A percentile compares a stretch with the other conserved stretches of the same genome.
Evolutionary conservation across 371 early-diverging fungal species (phyloP).

Genomic region (Mucor sp.): DNA sequence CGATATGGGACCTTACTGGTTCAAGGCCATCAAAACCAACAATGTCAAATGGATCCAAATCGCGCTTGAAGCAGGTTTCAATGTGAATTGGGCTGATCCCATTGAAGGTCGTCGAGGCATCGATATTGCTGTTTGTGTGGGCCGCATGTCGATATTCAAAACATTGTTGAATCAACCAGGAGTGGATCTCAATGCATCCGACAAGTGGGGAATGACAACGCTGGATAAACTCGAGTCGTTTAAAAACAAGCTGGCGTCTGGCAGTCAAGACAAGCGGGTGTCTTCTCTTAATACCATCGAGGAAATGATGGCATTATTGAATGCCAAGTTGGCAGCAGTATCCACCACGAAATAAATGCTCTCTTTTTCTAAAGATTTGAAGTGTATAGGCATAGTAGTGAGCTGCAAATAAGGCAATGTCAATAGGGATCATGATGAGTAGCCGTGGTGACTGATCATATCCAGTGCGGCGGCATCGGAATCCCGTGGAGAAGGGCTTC

Average conservation of each 20-base stretch:
- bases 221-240: conserved; percentile 34
- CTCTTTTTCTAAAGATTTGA: background rate
- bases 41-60: conserved; percentile 38
- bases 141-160: conserved; percentile 37
- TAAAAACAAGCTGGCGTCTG: conserved; percentile 7
- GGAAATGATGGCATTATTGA: conserved; percentile 17
- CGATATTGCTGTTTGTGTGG: conserved; percentile 42
- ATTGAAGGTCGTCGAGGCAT: conserved; percentile 41
- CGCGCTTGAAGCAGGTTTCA: conserved; percentile 43
- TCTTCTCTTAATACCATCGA: conserved; percentile 1
- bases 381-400: too few species aligned
- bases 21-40: conserved; percentile 41
- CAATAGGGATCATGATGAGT: background rate
- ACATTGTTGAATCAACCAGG: conserved; percentile 29
- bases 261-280: background rate
- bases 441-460: background rate
- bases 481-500: background rate
- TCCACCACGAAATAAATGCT: background rate
- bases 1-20: conserved; percentile 59
- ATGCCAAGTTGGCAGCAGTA: background rate
- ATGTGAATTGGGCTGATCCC: conserved; percentile 49
- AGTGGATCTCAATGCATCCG: conserved; percentile 19
- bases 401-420: background rate
- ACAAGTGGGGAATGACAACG: conserved; percentile 40
- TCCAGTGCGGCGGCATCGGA: background rate